Evolutionary conservation across 176 grass and related monocot species (phyloP).

Genomic region (Leersia perrieri): DNA sequence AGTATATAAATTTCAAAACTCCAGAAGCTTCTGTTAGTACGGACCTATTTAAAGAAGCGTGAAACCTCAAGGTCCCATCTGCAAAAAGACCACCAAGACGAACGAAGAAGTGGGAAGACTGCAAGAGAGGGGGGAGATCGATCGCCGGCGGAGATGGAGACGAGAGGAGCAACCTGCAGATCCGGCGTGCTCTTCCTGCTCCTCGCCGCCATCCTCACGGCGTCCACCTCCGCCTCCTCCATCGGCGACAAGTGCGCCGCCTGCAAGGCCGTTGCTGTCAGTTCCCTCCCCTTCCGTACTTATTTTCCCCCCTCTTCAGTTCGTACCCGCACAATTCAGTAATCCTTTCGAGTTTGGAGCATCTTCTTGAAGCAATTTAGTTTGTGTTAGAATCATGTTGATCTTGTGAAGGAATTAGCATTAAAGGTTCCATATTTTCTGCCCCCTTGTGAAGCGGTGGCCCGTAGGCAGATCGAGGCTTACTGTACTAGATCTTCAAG

Average conservation of each 20-base stretch:
- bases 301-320: neutral
- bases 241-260: slow-evolving; percentile 87
- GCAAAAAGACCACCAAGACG: slow-evolving; percentile 30
- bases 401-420: neutral
- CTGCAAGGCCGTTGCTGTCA: slow-evolving; percentile 85
- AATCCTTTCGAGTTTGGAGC: neutral
- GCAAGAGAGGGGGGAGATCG: slow-evolving; percentile 22
- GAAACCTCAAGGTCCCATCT: neutral
- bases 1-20: neutral
- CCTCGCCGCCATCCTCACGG: slow-evolving; percentile 14
- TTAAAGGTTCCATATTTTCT: neutral
- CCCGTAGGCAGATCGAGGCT: neutral
- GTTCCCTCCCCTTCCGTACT: neutral
- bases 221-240: slow-evolving; percentile 39
- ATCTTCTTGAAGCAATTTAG: neutral
- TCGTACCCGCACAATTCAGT: neutral
- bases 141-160: slow-evolving; percentile 40
- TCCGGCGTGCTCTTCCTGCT: slow-evolving; percentile 24
- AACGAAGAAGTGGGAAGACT: slow-evolving; percentile 3
- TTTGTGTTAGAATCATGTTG: neutral
- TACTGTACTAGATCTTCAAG: neutral
- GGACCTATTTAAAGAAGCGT: slow-evolving; percentile 18
- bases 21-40: slow-evolving; percentile 20
- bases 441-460: neutral
- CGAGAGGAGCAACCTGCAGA: slow-evolving; percentile 29